phyloP scores from a whole-genome alignment of 2,329 filamentous ascomycete genomes.

The Trichoderma brevicompactum region DNA sequence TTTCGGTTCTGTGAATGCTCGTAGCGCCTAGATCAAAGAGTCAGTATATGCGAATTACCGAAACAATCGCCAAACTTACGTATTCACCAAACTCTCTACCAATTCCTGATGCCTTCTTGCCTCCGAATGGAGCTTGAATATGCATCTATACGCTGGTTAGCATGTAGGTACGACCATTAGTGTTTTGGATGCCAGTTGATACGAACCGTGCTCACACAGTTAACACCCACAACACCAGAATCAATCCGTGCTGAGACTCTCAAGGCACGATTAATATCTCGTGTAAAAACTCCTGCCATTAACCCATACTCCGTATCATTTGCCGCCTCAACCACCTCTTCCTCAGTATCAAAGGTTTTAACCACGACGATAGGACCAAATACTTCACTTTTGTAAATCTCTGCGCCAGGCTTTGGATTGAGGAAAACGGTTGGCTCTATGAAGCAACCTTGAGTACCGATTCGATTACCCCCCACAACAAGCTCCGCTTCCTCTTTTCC shows the following conservation, averaged over 20 bases:
- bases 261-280: conserved; percentile 53
- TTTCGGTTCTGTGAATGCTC: conserved; percentile 13
- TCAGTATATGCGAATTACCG: not conserved
- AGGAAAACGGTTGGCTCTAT: conserved; percentile 39
- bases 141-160: not conserved
- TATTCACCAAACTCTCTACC: conserved; percentile 8
- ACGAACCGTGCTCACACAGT: conserved; percentile 40
- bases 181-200: not conserved
- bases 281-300: conserved; percentile 60
- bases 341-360: conserved; percentile 46
- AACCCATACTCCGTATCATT: conserved; percentile 59
- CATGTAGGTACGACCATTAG: not conserved
- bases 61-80: not conserved
- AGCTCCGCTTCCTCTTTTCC: conserved; percentile 46
- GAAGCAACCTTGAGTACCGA: conserved; percentile 33
- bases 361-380: conserved; percentile 68
- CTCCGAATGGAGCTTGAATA: conserved; percentile 16
- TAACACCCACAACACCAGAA: conserved; percentile 65
- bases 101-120: conserved; percentile 8
- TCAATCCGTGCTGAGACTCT: conserved; percentile 57
- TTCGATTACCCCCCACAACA: conserved; percentile 31
- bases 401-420: conserved; percentile 37
- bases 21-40: not conserved
- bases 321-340: conserved; percentile 40
- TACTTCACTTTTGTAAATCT: conserved; percentile 63